A percentile compares a stretch with the other conserved stretches of the same genome.
Evolutionary conservation across 495 filamentous ascomycete genomes (phyloP).

Genomic region (Rusavskia elegans): DNA sequence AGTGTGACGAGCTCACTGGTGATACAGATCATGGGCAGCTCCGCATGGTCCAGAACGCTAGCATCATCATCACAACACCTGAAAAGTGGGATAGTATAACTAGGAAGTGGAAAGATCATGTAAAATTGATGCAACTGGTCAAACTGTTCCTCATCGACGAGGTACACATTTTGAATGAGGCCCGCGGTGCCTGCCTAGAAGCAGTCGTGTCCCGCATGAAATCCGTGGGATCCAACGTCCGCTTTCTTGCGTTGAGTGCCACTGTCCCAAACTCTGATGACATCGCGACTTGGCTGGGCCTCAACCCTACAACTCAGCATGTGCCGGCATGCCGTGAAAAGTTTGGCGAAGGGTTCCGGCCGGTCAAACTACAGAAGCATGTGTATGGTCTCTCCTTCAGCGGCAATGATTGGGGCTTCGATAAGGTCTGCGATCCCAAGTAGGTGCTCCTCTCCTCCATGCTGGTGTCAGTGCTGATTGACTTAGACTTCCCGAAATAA

Average conservation of each 20-base stretch:
- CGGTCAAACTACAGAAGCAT: conserved; percentile 72
- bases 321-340: conserved; percentile 54
- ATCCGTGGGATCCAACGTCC: conserved; percentile 67
- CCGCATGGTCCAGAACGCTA: conserved; percentile 58
- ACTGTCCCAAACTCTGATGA: conserved; percentile 89
- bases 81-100: conserved; percentile 99
- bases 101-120: conserved; percentile 86
- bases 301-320: conserved; percentile 46
- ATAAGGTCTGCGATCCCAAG: conserved; percentile 62
- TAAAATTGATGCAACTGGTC: conserved; percentile 65
- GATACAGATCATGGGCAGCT: conserved; percentile 71
- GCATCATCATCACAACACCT: conserved; percentile 89
- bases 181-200: conserved; percentile 78
- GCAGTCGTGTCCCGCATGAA: conserved; percentile 98
- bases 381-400: conserved; percentile 59
- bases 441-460: conserved; percentile 17
- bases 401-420: conserved; percentile 76
- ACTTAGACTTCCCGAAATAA: conserved; percentile 49
- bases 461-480: background rate
- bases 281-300: conserved; percentile 85
- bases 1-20: conserved; percentile 78
- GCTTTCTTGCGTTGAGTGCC: conserved; percentile 84
- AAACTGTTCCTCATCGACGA: conserved; percentile 92
- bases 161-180: conserved; percentile 86
- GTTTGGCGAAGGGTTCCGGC: conserved; percentile 88